These are phyloP conservation scores for Skeletonema potamos DNA, from an alignment of 108 stramenopile genomes.

Conservation along the genomic window DNA sequence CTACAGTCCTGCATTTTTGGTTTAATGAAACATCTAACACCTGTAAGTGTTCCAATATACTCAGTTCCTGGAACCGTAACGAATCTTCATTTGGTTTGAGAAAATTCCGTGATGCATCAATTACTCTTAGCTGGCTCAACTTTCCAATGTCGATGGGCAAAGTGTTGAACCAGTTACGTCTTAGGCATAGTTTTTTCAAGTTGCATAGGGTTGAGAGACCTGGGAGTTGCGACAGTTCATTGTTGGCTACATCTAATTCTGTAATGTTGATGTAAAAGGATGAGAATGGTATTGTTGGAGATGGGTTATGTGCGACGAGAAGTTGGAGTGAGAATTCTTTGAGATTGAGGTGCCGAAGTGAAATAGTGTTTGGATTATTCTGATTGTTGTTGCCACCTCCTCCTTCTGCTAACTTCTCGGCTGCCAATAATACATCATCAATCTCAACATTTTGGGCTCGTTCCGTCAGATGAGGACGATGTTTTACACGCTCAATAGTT, in stretches of 20 bases:
- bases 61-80: constrained; percentile 4
- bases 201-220: constrained; percentile 9
- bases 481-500: not conserved
- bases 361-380: not conserved
- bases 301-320: not conserved
- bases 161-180: constrained; percentile 28
- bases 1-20: constrained; percentile 22
- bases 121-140: constrained; percentile 5
- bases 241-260: constrained; percentile 21
- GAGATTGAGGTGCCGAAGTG: not conserved
- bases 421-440: constrained; percentile 8
- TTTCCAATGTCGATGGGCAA: constrained; percentile 16
- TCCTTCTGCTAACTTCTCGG: not conserved
- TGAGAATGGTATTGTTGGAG: not conserved
- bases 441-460: constrained; percentile 30
- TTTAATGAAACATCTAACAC: constrained; percentile 26
- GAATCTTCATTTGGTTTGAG: constrained; percentile 27
- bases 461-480: constrained; percentile 13
- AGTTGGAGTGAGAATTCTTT: constrained; percentile 12
- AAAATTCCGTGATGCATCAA: constrained; percentile 32
- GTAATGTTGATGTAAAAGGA: constrained; percentile 2
- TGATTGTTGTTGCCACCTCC: not conserved
- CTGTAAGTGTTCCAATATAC: constrained; percentile 1
- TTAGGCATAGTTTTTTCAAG: constrained; percentile 1
- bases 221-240: constrained; percentile 14